These are phyloP conservation scores for Passiflora organensis DNA, from an alignment of 345 rosid genomes.

Conservation along the genomic window DNA sequence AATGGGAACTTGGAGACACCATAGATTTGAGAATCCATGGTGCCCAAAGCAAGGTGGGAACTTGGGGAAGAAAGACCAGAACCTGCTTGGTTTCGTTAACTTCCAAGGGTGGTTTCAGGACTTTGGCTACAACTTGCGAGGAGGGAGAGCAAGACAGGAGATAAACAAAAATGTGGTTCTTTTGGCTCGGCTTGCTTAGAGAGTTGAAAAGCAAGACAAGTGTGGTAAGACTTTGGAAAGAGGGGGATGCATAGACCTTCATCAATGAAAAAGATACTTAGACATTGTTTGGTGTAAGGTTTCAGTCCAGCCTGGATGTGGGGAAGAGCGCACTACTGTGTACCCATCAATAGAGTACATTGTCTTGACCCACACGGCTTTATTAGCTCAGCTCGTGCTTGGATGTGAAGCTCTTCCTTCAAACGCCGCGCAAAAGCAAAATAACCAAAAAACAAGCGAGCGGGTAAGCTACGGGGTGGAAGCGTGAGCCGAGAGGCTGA, in stretches of 20 bases:
- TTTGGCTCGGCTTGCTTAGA: neutral
- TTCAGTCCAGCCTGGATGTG: too few relatives aligned
- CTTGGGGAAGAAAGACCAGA: neutral
- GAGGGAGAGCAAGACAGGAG: neutral
- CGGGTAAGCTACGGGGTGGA: neutral
- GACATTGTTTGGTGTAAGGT: too few relatives aligned
- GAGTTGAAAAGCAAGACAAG: constrained; percentile 42
- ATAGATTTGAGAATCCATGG: constrained; percentile 50
- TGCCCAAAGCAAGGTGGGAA: constrained; percentile 9
- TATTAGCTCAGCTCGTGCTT: too few relatives aligned
- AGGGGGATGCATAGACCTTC: too few relatives aligned
- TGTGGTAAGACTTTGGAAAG: constrained; percentile 33
- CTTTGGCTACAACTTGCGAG: neutral
- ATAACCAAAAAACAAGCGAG: neutral
- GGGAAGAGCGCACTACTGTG: too few relatives aligned
- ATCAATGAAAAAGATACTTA: too few relatives aligned
- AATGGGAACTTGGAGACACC: constrained; percentile 32
- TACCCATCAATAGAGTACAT: too few relatives aligned
- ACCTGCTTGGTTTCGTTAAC: neutral
- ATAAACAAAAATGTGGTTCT: neutral
- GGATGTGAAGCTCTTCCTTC: too few relatives aligned
- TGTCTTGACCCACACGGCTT: too few relatives aligned
- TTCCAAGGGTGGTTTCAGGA: neutral
- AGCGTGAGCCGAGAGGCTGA: neutral
- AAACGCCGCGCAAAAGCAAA: too few relatives aligned